A percentile compares a stretch with the other conserved stretches of the same genome.
Conservation (phyloP, 805 yeast genomes). For the Ogataea parapolymorpha region DNA sequence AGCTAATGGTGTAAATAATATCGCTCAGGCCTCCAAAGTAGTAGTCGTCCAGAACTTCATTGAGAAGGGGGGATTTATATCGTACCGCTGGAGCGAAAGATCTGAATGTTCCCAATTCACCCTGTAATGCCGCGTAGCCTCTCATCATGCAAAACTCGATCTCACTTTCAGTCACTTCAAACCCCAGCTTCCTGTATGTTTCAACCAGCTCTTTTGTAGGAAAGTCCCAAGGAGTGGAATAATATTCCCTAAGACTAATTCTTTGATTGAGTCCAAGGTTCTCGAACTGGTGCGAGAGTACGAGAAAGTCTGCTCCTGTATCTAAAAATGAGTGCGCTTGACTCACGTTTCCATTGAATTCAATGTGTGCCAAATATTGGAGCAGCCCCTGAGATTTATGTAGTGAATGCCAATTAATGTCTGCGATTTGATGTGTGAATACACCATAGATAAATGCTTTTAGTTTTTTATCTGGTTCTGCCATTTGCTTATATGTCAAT, state of each 20-base stretch:
- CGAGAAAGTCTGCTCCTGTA: constrained; percentile 61
- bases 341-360: constrained; percentile 48
- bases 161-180: constrained; percentile 31
- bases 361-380: constrained; percentile 45
- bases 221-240: constrained; percentile 36
- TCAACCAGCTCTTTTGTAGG: constrained; percentile 43
- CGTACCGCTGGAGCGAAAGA: constrained; percentile 10
- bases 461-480: constrained; percentile 22
- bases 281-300: constrained; percentile 37
- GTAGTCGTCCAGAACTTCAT: constrained; percentile 42
- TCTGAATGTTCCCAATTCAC: constrained; percentile 37
- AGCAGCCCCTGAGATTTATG: constrained; percentile 54
- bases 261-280: constrained; percentile 19
- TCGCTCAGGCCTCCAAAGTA: constrained; percentile 53
- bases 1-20: constrained; percentile 36
- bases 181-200: constrained; percentile 39
- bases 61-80: constrained; percentile 42
- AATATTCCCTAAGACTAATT: constrained; percentile 19
- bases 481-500: constrained; percentile 31
- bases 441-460: constrained; percentile 58
- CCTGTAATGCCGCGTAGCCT: constrained; percentile 49
- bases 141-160: constrained; percentile 49
- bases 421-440: constrained; percentile 60
- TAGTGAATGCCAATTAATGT: constrained; percentile 67
- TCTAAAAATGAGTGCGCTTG: constrained; percentile 56